Percentiles rank a stretch among this genome's conserved stretches.
These are phyloP conservation scores for Phoenix roebelenii DNA, from an alignment of 176 grass and related monocot genomes.

Conservation along the genomic window DNA sequence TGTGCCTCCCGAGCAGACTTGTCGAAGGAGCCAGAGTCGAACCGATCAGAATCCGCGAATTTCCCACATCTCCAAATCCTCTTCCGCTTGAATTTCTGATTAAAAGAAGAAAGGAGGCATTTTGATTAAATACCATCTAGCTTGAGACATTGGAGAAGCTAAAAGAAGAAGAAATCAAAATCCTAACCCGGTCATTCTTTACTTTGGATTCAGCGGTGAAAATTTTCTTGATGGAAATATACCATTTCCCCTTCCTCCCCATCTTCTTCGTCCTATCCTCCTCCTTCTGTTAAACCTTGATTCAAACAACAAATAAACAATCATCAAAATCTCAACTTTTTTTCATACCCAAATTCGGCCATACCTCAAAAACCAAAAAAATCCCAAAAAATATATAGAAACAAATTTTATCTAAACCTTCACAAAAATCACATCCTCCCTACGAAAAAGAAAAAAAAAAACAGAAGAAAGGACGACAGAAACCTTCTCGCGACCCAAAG, in stretches of 20 bases:
- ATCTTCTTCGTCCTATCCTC: background rate
- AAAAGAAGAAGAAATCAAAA: background rate
- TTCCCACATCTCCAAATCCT: slow-evolving; percentile 56
- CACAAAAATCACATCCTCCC: too few relatives aligned
- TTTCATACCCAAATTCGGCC: too few relatives aligned
- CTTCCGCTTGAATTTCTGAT: slow-evolving; percentile 38
- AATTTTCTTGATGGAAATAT: background rate
- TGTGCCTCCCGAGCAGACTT: background rate
- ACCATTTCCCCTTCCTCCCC: slow-evolving; percentile 9
- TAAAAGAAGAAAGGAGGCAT: background rate
- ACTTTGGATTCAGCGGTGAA: slow-evolving; percentile 1
- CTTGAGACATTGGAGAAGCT: background rate
- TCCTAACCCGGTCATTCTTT: background rate
- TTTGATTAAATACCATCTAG: background rate
- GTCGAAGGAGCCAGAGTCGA: slow-evolving; percentile 18
- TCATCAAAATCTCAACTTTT: too few relatives aligned
- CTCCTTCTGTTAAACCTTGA: background rate
- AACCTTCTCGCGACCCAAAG: too few relatives aligned
- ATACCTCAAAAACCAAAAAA: too few relatives aligned
- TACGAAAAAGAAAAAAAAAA: too few relatives aligned
- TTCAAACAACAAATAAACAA: background rate
- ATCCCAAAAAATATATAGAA: too few relatives aligned
- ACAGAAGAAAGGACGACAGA: too few relatives aligned
- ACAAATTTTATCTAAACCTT: too few relatives aligned
- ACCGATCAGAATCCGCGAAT: slow-evolving; percentile 9